Conservation (phyloP, 1,284 basidiomycete genomes). For the Leccinum solheimii region DNA sequence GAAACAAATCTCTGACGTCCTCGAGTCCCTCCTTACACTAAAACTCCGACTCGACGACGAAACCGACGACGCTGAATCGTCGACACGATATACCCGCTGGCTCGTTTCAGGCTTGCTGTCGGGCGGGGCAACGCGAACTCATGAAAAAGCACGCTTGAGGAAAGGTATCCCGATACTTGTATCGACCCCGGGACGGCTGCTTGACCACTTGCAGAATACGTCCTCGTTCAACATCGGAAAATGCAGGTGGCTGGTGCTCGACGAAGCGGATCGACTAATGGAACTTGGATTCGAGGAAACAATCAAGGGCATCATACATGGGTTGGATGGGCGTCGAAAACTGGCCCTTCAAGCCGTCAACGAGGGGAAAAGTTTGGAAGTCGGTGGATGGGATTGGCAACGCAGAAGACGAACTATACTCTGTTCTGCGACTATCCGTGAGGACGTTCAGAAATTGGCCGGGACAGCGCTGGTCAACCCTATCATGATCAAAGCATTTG, state of each 20-base stretch:
- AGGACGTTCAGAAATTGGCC: slow-evolving; percentile 92
- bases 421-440: slow-evolving; percentile 95
- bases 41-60: slow-evolving; percentile 67
- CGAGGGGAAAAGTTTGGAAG: slow-evolving; percentile 69
- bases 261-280: slow-evolving; percentile 97
- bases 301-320: slow-evolving; percentile 84
- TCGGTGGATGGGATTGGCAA: slow-evolving; percentile 87
- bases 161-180: slow-evolving; percentile 84
- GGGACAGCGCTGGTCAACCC: slow-evolving; percentile 77
- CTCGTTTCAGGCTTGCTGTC: slow-evolving; percentile 91
- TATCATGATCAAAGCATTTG: slow-evolving; percentile 70
- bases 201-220: slow-evolving; percentile 95
- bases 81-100: slow-evolving; percentile 80
- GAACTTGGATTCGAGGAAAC: slow-evolving; percentile 97
- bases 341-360: slow-evolving; percentile 72
- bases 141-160: slow-evolving; percentile 62
- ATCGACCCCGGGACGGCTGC: slow-evolving; percentile 93
- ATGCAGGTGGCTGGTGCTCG: slow-evolving; percentile 93
- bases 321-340: slow-evolving; percentile 77
- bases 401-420: slow-evolving; percentile 79
- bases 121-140: slow-evolving; percentile 74
- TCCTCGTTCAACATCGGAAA: slow-evolving; percentile 90
- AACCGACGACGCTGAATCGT: slow-evolving; percentile 47
- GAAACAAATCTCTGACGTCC: slow-evolving; percentile 92
- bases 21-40: slow-evolving; percentile 83